These are phyloP conservation scores for Cordyceps cateniannulata DNA, from an alignment of 2,329 filamentous ascomycete species.

Conservation along the genomic window DNA sequence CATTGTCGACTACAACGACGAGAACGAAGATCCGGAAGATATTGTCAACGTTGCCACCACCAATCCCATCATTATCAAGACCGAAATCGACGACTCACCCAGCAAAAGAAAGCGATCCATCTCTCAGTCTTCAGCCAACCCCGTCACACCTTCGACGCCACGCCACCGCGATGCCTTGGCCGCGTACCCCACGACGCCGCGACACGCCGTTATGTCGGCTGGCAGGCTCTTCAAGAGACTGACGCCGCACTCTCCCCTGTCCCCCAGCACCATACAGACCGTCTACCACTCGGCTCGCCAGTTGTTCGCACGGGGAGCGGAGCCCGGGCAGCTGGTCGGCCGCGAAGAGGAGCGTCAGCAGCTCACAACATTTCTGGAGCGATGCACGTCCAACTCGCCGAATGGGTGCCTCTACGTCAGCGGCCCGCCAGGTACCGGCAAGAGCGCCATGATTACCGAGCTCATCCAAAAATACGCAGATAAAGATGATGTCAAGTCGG, in stretches of 20 bases:
- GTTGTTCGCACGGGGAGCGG: slow-evolving; percentile 73
- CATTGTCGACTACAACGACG: slow-evolving; percentile 49
- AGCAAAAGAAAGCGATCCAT: slow-evolving; percentile 22
- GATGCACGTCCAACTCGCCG: slow-evolving; percentile 50
- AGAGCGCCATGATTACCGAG: slow-evolving; percentile 87
- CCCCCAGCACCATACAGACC: slow-evolving; percentile 62
- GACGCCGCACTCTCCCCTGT: slow-evolving; percentile 69
- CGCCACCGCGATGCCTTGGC: slow-evolving; percentile 74
- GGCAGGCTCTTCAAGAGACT: slow-evolving; percentile 70
- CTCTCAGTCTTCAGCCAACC: slow-evolving; percentile 34
- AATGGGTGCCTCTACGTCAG: slow-evolving; percentile 91
- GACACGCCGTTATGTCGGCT: slow-evolving; percentile 72
- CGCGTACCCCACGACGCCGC: slow-evolving; percentile 68
- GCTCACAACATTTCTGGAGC: slow-evolving; percentile 61
- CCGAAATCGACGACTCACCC: slow-evolving; percentile 31
- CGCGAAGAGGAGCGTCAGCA: slow-evolving; percentile 63
- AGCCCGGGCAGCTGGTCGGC: slow-evolving; percentile 69
- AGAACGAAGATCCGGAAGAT: slow-evolving; percentile 51
- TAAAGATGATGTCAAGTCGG: slow-evolving; percentile 54
- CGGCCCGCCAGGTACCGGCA: slow-evolving; percentile 91
- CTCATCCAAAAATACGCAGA: slow-evolving; percentile 56
- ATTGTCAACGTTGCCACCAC: slow-evolving; percentile 31
- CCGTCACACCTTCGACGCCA: slow-evolving; percentile 65
- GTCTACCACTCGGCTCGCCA: slow-evolving; percentile 85
- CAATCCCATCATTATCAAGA: slow-evolving; percentile 28